Percentiles rank a stretch among this genome's conserved stretches.
Evolutionary conservation across 2,329 filamentous ascomycete genomes (phyloP).

Genomic region (Gaeumannomyces tritici): DNA sequence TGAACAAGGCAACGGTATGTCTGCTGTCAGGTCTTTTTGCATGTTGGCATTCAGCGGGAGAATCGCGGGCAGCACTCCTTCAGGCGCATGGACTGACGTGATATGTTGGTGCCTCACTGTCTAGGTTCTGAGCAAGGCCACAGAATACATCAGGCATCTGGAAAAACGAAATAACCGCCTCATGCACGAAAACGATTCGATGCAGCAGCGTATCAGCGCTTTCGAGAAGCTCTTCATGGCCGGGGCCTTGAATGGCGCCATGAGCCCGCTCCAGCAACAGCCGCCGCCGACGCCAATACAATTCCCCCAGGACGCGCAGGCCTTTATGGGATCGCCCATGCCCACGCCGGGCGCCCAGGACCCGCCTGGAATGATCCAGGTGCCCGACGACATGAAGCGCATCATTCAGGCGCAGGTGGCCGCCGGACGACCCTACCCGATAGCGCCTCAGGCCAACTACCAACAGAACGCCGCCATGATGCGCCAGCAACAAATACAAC

Average conservation of each 20-base stretch:
- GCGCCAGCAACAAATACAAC: conserved; percentile 48
- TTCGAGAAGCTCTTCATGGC: conserved; percentile 73
- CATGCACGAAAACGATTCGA: conserved; percentile 67
- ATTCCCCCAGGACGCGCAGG: conserved; percentile 32
- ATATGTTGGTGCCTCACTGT: neutral
- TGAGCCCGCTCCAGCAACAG: conserved; percentile 42
- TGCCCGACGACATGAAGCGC: conserved; percentile 57
- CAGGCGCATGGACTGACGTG: neutral
- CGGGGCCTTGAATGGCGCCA: conserved; percentile 57
- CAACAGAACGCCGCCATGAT: conserved; percentile 32
- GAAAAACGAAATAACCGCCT: conserved; percentile 83
- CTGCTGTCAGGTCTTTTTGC: neutral
- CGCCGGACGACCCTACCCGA: conserved; percentile 40
- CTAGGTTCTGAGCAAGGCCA: conserved; percentile 79
- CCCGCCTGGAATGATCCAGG: conserved; percentile 51
- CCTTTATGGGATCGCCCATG: conserved; percentile 35
- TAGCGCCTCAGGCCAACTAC: conserved; percentile 26
- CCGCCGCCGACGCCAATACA: conserved; percentile 38
- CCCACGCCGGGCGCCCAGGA: conserved; percentile 27
- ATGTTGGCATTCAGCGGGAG: neutral
- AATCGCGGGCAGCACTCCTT: neutral
- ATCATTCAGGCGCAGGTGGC: conserved; percentile 49
- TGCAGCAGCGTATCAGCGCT: conserved; percentile 68
- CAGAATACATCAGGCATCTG: conserved; percentile 88
- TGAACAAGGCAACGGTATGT: conserved; percentile 87